Evolutionary conservation across 192 early-diverging fungal species (phyloP).

Genomic region (Backusella australiensis): DNA sequence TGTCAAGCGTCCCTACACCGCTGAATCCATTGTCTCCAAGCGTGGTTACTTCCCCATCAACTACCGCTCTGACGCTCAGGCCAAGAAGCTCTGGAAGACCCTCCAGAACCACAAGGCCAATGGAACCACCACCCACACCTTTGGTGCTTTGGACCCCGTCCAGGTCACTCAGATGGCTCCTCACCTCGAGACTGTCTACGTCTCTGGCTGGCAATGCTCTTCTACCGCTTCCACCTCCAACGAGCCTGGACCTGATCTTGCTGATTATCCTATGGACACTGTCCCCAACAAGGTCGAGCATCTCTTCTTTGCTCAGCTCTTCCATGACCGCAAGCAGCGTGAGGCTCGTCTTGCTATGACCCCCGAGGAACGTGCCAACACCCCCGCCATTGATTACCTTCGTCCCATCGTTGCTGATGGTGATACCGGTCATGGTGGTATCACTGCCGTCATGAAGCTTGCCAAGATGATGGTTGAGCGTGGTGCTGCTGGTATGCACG

Average conservation of each 20-base stretch:
- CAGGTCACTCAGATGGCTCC: constrained; percentile 97
- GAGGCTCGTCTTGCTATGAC: constrained; percentile 82
- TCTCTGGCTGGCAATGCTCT: constrained; percentile 98
- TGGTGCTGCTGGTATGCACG: constrained; percentile 93
- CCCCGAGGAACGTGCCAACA: constrained; percentile 60
- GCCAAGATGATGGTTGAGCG: constrained; percentile 98
- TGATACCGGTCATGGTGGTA: constrained; percentile 98
- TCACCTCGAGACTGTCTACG: constrained; percentile 96
- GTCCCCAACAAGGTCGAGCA: constrained; percentile 99
- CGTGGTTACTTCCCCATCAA: constrained; percentile 76
- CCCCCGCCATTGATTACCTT: constrained; percentile 83
- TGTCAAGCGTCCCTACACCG: constrained; percentile 83
- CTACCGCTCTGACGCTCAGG: constrained; percentile 84
- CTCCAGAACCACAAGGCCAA: constrained; percentile 76
- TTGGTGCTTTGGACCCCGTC: constrained; percentile 93
- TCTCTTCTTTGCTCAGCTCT: constrained; percentile 95
- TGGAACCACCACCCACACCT: constrained; percentile 88
- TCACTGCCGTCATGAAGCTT: constrained; percentile 96
- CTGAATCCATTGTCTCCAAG: constrained; percentile 86
- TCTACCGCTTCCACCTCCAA: constrained; percentile 93
- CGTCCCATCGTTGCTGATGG: constrained; percentile 97
- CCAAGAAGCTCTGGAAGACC: constrained; percentile 93
- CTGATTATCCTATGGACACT: constrained; percentile 98
- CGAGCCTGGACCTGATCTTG: constrained; percentile 98
- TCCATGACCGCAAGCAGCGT: constrained; percentile 97